Percentiles rank a stretch among this genome's conserved stretches.
Evolutionary conservation across 75 land plant genomes (phyloP).

Genomic region (Larix kaempferi): DNA sequence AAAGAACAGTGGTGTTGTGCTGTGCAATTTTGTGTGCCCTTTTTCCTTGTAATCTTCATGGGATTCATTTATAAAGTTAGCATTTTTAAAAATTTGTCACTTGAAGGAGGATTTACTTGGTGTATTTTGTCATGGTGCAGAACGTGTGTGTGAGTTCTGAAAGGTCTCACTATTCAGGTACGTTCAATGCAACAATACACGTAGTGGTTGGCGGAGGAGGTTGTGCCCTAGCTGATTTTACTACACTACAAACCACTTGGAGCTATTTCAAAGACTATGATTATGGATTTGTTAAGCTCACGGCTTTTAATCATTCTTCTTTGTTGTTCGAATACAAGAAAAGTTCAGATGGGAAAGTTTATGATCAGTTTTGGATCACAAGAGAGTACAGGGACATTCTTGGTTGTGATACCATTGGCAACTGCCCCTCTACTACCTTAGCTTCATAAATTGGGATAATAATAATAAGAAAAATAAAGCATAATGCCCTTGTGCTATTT

Average conservation of each 20-base stretch:
- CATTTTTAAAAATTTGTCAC: too few relatives aligned
- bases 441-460: slow-evolving; percentile 19
- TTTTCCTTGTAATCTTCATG: too few relatives aligned
- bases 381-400: slow-evolving; percentile 82
- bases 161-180: slow-evolving; percentile 57
- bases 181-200: slow-evolving; percentile 89
- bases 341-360: slow-evolving; percentile 76
- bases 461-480: too few relatives aligned
- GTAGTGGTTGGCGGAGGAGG: slow-evolving; percentile 80
- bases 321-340: slow-evolving; percentile 91
- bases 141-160: slow-evolving; percentile 28
- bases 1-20: too few relatives aligned
- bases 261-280: slow-evolving; percentile 68
- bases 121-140: too few relatives aligned
- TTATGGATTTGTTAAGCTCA: slow-evolving; percentile 81
- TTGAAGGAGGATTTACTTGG: too few relatives aligned
- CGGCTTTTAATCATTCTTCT: slow-evolving; percentile 84
- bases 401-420: slow-evolving; percentile 63
- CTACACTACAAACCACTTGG: slow-evolving; percentile 60
- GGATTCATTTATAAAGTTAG: too few relatives aligned
- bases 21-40: too few relatives aligned
- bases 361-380: slow-evolving; percentile 77
- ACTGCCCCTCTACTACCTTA: slow-evolving; percentile 64
- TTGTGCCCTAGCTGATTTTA: slow-evolving; percentile 48
- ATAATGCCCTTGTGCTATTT: too few relatives aligned